Evolutionary conservation across 2,329 filamentous ascomycete genomes (phyloP).

Genomic region (Esteya vermicola): DNA sequence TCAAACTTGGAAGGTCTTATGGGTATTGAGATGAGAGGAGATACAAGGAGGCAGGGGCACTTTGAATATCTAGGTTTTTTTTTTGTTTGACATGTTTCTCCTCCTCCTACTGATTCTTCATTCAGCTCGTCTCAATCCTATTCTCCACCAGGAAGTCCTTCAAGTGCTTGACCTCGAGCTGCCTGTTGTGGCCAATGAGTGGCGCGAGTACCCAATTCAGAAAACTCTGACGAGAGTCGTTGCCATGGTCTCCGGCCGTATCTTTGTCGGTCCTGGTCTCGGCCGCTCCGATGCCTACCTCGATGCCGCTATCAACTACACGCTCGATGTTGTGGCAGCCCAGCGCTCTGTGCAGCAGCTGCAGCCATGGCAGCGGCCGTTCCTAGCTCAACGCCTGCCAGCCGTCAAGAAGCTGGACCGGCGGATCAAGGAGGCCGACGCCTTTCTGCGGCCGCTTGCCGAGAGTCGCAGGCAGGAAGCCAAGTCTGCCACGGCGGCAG

Average conservation of each 20-base stretch:
- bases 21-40: too few species aligned
- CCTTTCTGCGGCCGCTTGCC: slow-evolving; percentile 23
- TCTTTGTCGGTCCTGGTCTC: slow-evolving; percentile 33
- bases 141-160: slow-evolving; percentile 23
- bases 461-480: slow-evolving; percentile 13
- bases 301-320: slow-evolving; percentile 32
- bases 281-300: slow-evolving; percentile 29
- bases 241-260: slow-evolving; percentile 28
- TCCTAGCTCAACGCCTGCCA: slow-evolving; percentile 18
- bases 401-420: slow-evolving; percentile 19
- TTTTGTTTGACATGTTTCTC: not conserved
- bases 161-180: slow-evolving; percentile 19
- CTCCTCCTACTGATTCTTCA: not conserved
- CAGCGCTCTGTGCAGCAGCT: slow-evolving; percentile 16
- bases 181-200: slow-evolving; percentile 22
- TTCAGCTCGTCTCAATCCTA: slow-evolving; percentile 17
- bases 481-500: not conserved
- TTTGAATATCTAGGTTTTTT: not conserved
- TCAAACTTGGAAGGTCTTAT: too few species aligned
- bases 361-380: slow-evolving; percentile 18
- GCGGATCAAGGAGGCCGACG: slow-evolving; percentile 18
- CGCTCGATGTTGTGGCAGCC: slow-evolving; percentile 23
- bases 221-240: slow-evolving; percentile 28
- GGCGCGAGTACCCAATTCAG: slow-evolving; percentile 26
- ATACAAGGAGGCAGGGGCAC: not conserved